Base-by-base conservation (phyloP, 1,284 basidiomycete species). In the Fomes fomentarius region DNA sequence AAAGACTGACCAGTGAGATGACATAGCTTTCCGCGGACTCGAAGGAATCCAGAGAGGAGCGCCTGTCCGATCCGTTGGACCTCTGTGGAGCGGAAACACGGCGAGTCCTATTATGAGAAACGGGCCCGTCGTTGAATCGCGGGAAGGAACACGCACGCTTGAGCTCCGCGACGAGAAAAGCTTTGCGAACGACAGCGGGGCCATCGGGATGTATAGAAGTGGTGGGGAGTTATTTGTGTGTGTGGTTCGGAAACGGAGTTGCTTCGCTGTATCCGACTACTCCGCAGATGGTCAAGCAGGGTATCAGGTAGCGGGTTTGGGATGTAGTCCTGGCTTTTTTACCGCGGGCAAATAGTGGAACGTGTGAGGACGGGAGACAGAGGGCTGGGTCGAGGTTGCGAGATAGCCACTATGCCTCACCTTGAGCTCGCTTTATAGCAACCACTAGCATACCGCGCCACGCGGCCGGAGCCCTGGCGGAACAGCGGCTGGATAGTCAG, bases 141-240 rank as follows among this genome's bases (percentile, higher is more conserved):
- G 26, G 35, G 30, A 31, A n/a, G 33, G 6, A 22, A n/a, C 26
- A 47, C 59, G 44, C 24, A 61, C 59, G 44, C 51, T 57, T 22
- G 59, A 61, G 50, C 52, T 57, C 26, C 52, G 55, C 26, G 43
- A 43, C n/a, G 43, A 51, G 47, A 61, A 56, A 17, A 57, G 48
- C 53, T 61, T 61, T 38, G 56, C 24, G 59, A 61, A 57, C 34
- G 48, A 46, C 2, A 50, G 50, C 14, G 57, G 53, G 17, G 57
- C 47, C 58, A 60, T 60, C 21, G 43, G 11, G 30, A 45, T 28
- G n/a, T n/a, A n/a, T n/a, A n/a, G n/a, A n/a, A 25, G 28, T 47
- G n/a, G 22, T 22, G 21, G 9, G 21, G 34, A 40, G 26, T 28
- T 15, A 6, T 41, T 17, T 37, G 37, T 17, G 22, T 26, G 43